A percentile compares a stretch with the other conserved stretches of the same genome.
phyloP scores from a whole-genome alignment of 257 asterid genomes.

The Rauvolfia tetraphylla region DNA sequence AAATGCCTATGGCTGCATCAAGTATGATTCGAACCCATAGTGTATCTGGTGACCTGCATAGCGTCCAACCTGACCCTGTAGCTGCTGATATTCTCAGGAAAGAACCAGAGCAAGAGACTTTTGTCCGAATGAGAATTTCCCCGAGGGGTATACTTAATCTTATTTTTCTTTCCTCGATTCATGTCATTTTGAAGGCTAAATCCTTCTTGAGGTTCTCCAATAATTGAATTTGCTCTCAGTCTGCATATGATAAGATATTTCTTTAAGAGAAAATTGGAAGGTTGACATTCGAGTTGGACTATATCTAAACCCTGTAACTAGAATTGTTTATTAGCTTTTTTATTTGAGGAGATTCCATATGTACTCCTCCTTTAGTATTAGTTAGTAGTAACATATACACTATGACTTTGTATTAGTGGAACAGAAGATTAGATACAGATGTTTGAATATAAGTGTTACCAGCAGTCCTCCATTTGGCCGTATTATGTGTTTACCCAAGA shows the following conservation, averaged over 20 bases:
- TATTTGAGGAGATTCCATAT: not conserved
- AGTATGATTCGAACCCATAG: conserved; percentile 87
- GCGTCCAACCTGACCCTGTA: conserved; percentile 90
- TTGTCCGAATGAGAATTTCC: conserved; percentile 75
- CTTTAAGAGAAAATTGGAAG: not conserved
- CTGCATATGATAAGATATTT: not conserved
- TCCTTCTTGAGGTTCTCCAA: not conserved
- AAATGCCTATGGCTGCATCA: conserved; percentile 48
- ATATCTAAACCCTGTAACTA: not conserved
- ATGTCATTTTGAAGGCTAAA: not conserved
- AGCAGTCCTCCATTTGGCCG: not conserved
- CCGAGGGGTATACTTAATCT: conserved; percentile 57
- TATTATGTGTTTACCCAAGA: not conserved
- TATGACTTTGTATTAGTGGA: not conserved
- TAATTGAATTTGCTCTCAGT: not conserved
- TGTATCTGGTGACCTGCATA: conserved; percentile 85
- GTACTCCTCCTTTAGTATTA: not conserved
- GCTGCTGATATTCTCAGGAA: conserved; percentile 91
- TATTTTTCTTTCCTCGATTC: conserved; percentile 14
- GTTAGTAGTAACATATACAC: too few relatives aligned
- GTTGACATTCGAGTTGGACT: not conserved
- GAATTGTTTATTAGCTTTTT: not conserved
- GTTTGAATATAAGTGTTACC: not conserved
- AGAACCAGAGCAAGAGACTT: conserved; percentile 91
- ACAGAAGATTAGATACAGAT: not conserved